phyloP scores from a whole-genome alignment of 495 filamentous ascomycete genomes.

The Apodospora peruviana region DNA sequence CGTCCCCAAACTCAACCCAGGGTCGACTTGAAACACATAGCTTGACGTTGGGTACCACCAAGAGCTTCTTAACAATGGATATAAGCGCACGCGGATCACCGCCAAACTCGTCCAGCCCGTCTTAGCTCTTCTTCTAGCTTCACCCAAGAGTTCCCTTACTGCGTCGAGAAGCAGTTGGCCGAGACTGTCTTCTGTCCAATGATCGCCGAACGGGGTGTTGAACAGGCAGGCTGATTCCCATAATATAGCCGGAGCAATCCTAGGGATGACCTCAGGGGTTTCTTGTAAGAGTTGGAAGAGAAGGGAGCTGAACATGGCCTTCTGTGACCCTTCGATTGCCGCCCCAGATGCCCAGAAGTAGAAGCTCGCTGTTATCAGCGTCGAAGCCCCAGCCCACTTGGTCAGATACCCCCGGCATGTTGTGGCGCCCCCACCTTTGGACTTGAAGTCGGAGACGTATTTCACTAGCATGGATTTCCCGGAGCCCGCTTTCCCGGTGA shows the following conservation, averaged over 20 bases:
- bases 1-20: slow-evolving; percentile 21
- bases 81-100: slow-evolving; percentile 24
- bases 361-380: slow-evolving; percentile 8
- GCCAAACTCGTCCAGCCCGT: slow-evolving; percentile 33
- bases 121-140: too few species aligned
- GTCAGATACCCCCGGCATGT: slow-evolving; percentile 1
- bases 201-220: not conserved
- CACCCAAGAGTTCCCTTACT: not conserved
- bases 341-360: slow-evolving; percentile 20
- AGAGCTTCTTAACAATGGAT: slow-evolving; percentile 12
- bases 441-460: not conserved
- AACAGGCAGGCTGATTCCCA: slow-evolving; percentile 15
- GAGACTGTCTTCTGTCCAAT: slow-evolving; percentile 2
- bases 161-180: not conserved
- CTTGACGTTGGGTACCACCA: slow-evolving; percentile 16
- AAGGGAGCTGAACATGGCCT: slow-evolving; percentile 12
- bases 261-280: slow-evolving; percentile 8
- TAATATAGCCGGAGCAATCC: slow-evolving; percentile 12
- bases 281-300: slow-evolving; percentile 11
- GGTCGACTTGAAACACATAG: slow-evolving; percentile 33
- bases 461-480: slow-evolving; percentile 3
- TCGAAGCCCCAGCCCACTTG: not conserved
- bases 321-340: slow-evolving; percentile 13
- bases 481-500: slow-evolving; percentile 2
- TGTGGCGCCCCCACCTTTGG: not conserved